Evolutionary conservation across 345 rosid genomes (phyloP), one percentile per base, ranked within the genome.

Genomic region (Sonneratia alba): DNA sequence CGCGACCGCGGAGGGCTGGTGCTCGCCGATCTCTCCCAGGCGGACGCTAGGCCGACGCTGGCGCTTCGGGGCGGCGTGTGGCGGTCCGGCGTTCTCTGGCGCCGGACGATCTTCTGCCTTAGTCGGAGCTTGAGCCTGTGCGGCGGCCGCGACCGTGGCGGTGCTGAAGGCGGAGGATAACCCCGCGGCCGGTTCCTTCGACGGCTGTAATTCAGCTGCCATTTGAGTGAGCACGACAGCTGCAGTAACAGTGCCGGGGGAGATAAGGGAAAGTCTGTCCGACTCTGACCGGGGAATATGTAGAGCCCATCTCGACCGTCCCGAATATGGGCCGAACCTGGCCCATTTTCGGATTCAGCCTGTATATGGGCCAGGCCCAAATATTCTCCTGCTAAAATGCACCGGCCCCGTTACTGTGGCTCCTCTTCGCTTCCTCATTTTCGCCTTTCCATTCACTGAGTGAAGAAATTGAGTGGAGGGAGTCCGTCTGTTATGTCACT

Each of bases 41-140:
- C 93, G 84, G 48, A 88, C 93, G 78, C 93, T 88, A 36, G 93
- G 93, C 63, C 93, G 82, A 65, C 93, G 79, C 70, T 86, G 90
- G 56, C 93, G 84, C 75, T 88, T 88, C 10, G 86, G 56, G 53
- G 53, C 53, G 64, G 78, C 71, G 72, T 73, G 79, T 0, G 75
- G 71, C 43, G 82, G 77, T 7, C 71, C 82, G 19, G 80, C 63
- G 73, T 70, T 65, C 16, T 83, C 88, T 22, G 72, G 24, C 27
- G 69, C 79, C 2, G 72, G 37, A 3, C 53, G 53, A 48, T 48
- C 53, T 13, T 78, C 77, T 66, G 72, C 22, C 6, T 55, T 43
- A 0, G 72, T 70, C 51, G 79, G 62, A 13, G 78, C 32, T 16
- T 75, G 76, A 48, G 70, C 59, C 36, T 36, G 72, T 2, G 71